Base-by-base conservation (phyloP, 2,329 filamentous ascomycete genomes). In the Aspergillus hiratsukae region DNA sequence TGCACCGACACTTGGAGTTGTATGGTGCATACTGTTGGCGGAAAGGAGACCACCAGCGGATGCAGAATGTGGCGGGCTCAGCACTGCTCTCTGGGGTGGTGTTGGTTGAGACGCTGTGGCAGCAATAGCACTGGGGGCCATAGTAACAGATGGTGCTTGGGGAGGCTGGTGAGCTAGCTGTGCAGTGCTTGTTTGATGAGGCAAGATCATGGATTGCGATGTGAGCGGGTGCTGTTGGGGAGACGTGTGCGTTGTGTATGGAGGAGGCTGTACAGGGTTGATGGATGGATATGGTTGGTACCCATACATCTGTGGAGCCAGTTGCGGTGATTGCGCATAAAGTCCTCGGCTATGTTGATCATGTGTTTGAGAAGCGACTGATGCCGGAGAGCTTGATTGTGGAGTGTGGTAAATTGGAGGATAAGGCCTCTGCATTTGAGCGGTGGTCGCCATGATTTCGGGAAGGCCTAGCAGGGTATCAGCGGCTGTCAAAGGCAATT, bases 401-500 rank as follows among this genome's bases (percentile, higher is more conserved):
- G 92, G 91, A 19, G 92, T 95, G 75, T 97, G 90, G 73, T 97
- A 97, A 71, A 96, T 96, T 58, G 91, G 90, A 65, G 92, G 92
- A 72, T 95, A 96, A 49, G 80, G 83, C 66, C 85, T 81, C 72
- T 84, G 85, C 81, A 87, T 86, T 63, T 84, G 83, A 65, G 84
- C 81, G 64, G 84, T 71, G 60, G 76, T 80, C 61, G 85, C 84
- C 86, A 88, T 88, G 69, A 82, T 78, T 70, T 87, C 84, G 71
- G 87, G 85, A 74, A 87, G 85, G 75, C 90, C 88, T 89, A 86
- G 82, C 70, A 80, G 77, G 60, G 78, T 78, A 67, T 83, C 81
- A 76, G 87, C 87, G 82, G 84, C 45, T 51, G 52, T 51, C 37
- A 80, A 87, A 87, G 63, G 86, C 83, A 76, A 80, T 80, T 58